Percentiles rank a stretch among this genome's conserved stretches.
Evolutionary conservation across 2,329 filamentous ascomycete genomes (phyloP).

Genomic region (Venturia pyrina): DNA sequence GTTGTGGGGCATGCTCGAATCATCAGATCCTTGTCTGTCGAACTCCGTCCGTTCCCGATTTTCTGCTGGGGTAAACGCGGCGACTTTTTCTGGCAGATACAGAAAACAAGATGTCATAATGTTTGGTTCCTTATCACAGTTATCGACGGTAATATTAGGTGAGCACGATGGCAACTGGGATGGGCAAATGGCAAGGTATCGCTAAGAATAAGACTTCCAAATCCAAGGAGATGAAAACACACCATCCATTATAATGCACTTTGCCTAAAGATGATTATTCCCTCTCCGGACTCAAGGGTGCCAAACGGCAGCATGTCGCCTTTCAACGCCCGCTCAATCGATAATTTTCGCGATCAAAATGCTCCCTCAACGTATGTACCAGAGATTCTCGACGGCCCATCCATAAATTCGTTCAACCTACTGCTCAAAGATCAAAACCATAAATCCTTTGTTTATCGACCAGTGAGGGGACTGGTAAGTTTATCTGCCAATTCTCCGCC

Average conservation of each 20-base stretch:
- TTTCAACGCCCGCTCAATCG: not conserved
- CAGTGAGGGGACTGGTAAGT: slow-evolving; percentile 12
- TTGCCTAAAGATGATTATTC: not conserved
- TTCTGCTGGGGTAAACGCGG: too few relatives aligned
- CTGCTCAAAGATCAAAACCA: not conserved
- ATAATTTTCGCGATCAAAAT: not conserved
- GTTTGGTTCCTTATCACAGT: not conserved
- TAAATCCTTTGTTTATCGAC: slow-evolving; percentile 2
- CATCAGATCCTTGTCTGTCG: not conserved
- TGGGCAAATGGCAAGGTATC: not conserved
- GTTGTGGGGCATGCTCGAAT: not conserved
- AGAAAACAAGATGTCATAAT: not conserved
- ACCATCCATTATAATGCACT: too few relatives aligned
- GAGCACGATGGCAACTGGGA: not conserved
- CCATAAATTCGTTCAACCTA: not conserved
- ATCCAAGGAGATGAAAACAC: not conserved
- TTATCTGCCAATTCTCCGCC: slow-evolving; percentile 13
- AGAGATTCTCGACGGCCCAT: not conserved
- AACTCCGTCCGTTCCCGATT: not conserved
- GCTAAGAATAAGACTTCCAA: not conserved
- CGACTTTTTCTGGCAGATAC: not conserved
- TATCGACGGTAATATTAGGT: not conserved
- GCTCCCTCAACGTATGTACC: not conserved
- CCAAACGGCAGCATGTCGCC: not conserved
- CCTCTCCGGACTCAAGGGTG: not conserved